Base-by-base conservation (phyloP, 75 land plant genomes). In the Cupressus sempervirens region DNA sequence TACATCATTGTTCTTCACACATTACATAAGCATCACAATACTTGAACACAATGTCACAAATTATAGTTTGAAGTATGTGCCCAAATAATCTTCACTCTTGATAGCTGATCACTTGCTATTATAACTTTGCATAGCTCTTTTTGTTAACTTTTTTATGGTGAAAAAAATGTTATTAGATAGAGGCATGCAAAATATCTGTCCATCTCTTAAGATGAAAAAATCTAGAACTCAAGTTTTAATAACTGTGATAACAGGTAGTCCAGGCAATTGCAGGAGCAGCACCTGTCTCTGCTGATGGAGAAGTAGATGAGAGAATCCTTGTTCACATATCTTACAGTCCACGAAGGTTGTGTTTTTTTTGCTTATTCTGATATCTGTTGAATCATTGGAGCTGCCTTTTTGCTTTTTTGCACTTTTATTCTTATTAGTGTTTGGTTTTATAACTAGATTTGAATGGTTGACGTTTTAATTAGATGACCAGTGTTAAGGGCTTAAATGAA, bases 301-400 rank as follows among this genome's bases (percentile, higher is more conserved):
- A 90, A 85, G 62, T 18, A 75, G 87, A 86, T 50, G 94, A 93
- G 83, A 86, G 90, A 76, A 87, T 95, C 83, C 87, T 95, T 43
- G 81, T 95, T 86, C 97, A 95, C 62, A 91, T 93, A 80, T 89
- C 92, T 85, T 93, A 91, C 82, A 92, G 95, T 82, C 94, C 96
- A 54, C 85, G 90, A 84, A 95, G 93, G 96, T 95, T 52, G 36
- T 29, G 46, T 12, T 35, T 32, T 38, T 76, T 38, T 76, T 76
- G 13, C 43, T 4, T 40, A 36, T 36, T 76, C 79, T 76, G 1
- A 7, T 40, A 20, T 40, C 4, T 13, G 35, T 36, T 38, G 20
- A 76, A 34, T 76, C 9, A 6, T 1, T 13, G 16, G 1, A 15
- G 45, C 45, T 38, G 79, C 43, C 43, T 76, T 76, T 76, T 38